Base-by-base conservation (phyloP, 257 asterid genomes). In the Rauvolfia tetraphylla region DNA sequence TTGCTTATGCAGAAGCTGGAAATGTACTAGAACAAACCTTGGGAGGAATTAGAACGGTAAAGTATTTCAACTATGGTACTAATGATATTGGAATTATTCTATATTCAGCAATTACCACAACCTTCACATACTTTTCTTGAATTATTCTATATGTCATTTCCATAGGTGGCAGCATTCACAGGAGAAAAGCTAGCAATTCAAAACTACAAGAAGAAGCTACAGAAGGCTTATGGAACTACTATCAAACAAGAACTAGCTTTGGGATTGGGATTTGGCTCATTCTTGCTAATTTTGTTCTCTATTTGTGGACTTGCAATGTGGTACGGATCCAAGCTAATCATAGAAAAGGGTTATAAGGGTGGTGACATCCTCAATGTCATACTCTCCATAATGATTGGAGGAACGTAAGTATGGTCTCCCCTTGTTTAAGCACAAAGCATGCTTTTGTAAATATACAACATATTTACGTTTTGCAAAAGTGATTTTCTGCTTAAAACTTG, bases 21-120 rank as follows among this genome's bases (percentile, higher is more conserved):
- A 84, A 85, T 68, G 88, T 92, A 25, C 88, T 83, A 20, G 97
- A 92, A 61, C 97, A 92, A 73, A 86, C 94, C 1, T 79, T 92
- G 51, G 92, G 94, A 79, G 89, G 92, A 54, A 90, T 90, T 71
- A 85, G 96, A 79, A 90, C 96, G 83, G 97, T 91, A 86, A 61
- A 20, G 27, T 25, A 65, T 53, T 11, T 18, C 57, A 31, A 53
- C 42, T 33, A 33, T n/a, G n/a, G 14, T 46, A 15, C 9, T 33
- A 33, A 15, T 33, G 22, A 59, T 12, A 17, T 1, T 53, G 67
- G 31, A 25, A 59, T 29, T 59, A 27, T 41, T 41, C 2, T 20
- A 38, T 67, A 23, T 25, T 11, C 22, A 54, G 25, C 4, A 34
- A 13, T 57, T 39, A 4, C 48, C 31, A 8, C 2, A 36, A 0